A percentile compares a stretch with the other conserved stretches of the same genome.
Conservation (phyloP, 371 early-diverging fungal genomes). For the Circinella minor region DNA sequence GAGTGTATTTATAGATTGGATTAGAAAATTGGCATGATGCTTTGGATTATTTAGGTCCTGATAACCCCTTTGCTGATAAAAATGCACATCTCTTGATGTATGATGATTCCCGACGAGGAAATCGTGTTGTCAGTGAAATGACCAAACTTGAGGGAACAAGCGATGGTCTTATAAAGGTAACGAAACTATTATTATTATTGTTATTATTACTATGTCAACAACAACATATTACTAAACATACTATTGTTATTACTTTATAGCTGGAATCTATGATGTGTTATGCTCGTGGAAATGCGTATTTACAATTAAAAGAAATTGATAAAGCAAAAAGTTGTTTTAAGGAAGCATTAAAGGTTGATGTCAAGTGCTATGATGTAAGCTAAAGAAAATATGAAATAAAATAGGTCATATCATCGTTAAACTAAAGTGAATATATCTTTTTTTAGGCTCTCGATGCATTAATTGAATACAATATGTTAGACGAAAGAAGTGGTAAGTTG, state of each 20-base stretch:
- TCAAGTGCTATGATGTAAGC: constrained; percentile 68
- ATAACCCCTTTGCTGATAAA: constrained; percentile 55
- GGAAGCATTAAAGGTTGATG: constrained; percentile 68
- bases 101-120: constrained; percentile 5
- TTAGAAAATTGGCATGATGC: constrained; percentile 65
- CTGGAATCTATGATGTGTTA: constrained; percentile 70
- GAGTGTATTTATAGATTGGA: constrained; percentile 41
- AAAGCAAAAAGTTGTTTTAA: constrained; percentile 67
- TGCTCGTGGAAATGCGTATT: constrained; percentile 64
- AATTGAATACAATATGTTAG: constrained; percentile 64
- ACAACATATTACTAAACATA: background rate
- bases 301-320: constrained; percentile 52
- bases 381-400: background rate
- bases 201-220: too few species aligned
- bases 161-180: constrained; percentile 18
- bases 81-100: constrained; percentile 12
- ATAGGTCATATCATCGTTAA: background rate
- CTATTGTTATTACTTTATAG: constrained; percentile 25
- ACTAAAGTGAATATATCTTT: constrained; percentile 1
- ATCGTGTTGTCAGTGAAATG: background rate
- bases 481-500: constrained; percentile 60
- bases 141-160: background rate
- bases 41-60: constrained; percentile 60
- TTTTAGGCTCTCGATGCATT: constrained; percentile 65
- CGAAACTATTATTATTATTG: background rate